phyloP scores from a whole-genome alignment of 306 rosid species.

The Cicer arietinum region DNA sequence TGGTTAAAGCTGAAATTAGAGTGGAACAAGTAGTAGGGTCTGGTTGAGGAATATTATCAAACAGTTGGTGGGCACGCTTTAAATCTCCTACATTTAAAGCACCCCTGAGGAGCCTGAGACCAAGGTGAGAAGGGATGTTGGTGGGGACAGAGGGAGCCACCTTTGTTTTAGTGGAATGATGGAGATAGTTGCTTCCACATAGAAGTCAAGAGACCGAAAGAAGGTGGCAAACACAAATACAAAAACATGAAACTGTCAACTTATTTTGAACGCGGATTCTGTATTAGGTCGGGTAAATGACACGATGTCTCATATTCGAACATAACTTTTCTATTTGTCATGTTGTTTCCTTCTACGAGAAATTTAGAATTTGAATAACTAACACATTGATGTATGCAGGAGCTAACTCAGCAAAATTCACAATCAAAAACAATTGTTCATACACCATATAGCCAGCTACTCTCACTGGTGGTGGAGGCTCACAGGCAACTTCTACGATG shows the following conservation, averaged over 20 bases:
- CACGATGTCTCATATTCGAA: background rate
- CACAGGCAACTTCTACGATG: conserved; percentile 43
- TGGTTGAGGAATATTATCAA: conserved; percentile 54
- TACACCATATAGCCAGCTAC: conserved; percentile 53
- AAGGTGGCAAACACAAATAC: no score
- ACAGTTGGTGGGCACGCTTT: conserved; percentile 54
- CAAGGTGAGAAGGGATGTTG: conserved; percentile 48
- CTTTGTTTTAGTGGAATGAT: no score
- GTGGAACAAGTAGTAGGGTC: conserved; percentile 52
- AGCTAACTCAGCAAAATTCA: conserved; percentile 43
- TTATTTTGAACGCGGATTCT: no score
- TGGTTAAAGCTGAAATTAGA: conserved; percentile 53
- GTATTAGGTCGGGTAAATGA: no score
- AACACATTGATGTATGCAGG: conserved; percentile 38
- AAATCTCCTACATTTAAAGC: conserved; percentile 50
- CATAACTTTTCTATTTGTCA: background rate
- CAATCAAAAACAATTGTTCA: conserved; percentile 49
- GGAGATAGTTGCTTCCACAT: conserved; percentile 12
- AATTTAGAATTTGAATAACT: conserved; percentile 3
- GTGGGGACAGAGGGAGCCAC: no score
- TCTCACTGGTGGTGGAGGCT: conserved; percentile 38
- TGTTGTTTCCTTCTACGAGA: background rate
- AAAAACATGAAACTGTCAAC: no score
- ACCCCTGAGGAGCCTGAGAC: conserved; percentile 42
- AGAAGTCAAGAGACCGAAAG: background rate